Evolutionary conservation across 2,329 filamentous ascomycete genomes (phyloP).

Genomic region (Colletotrichum graminicola): DNA sequence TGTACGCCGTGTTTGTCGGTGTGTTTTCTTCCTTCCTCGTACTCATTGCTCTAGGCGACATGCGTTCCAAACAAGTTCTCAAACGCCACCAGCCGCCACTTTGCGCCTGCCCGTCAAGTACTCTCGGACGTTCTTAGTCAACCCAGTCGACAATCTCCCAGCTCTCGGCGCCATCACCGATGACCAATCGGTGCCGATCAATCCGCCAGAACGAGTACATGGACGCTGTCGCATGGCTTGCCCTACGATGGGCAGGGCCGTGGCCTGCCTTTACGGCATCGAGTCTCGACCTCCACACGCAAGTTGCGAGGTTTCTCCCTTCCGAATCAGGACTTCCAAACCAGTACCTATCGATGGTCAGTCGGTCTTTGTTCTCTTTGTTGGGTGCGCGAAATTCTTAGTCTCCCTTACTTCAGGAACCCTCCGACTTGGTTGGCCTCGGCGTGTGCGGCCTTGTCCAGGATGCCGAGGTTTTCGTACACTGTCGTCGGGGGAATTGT

Average conservation of each 20-base stretch:
- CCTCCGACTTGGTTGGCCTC: slow-evolving; percentile 86
- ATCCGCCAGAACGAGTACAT: slow-evolving; percentile 77
- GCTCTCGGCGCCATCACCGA: slow-evolving; percentile 72
- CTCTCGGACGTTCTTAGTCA: slow-evolving; percentile 45
- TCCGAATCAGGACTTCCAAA: slow-evolving; percentile 80
- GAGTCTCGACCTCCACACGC: slow-evolving; percentile 71
- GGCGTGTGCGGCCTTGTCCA: slow-evolving; percentile 83
- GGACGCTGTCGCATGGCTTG: slow-evolving; percentile 72
- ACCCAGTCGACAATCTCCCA: slow-evolving; percentile 76
- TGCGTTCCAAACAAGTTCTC: slow-evolving; percentile 9
- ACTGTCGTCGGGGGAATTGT: slow-evolving; percentile 73
- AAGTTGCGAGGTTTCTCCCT: slow-evolving; percentile 85
- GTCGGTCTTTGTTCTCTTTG: slow-evolving; percentile 29
- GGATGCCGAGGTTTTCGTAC: slow-evolving; percentile 73
- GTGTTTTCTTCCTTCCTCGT: slow-evolving; percentile 18
- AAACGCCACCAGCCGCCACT: slow-evolving; percentile 31
- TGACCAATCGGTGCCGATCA: slow-evolving; percentile 75
- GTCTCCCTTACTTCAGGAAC: slow-evolving; percentile 72
- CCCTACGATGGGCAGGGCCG: slow-evolving; percentile 73
- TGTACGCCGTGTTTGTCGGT: slow-evolving; percentile 13
- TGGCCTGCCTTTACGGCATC: slow-evolving; percentile 71
- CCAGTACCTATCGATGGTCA: slow-evolving; percentile 75
- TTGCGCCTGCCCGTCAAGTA: slow-evolving; percentile 8
- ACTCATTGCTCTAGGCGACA: slow-evolving; percentile 35
- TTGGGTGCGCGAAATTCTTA: slow-evolving; percentile 46